Base-by-base conservation (phyloP, 352 stramenopile species). In the Pythium dissimile region DNA sequence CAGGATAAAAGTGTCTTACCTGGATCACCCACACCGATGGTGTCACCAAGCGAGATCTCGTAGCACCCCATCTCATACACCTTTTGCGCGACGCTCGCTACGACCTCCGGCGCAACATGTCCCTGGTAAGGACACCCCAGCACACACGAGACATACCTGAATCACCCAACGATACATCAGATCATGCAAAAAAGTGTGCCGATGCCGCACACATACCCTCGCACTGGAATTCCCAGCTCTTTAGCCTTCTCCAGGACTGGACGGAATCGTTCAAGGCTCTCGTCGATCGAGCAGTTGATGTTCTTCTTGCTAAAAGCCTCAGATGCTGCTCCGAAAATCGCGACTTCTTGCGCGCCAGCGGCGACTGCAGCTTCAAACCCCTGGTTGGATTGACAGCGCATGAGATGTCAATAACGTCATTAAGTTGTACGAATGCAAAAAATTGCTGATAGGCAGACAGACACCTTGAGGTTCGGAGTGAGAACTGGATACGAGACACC, bases 261-360 rank as follows among this genome's bases (percentile, higher is more conserved):
- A 10, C 76, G 71, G 67, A 98, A 98, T 20, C 95, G 88, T 39
- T 97, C 76, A 1, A 99, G 62, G 43, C 91, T 98, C 67, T 99
- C 94, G 41, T 96, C 76, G 59, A 98, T 98, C 9, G 80, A 97
- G 64, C 95, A 98, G 72, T 98, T 98, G 64, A 98, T 98, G 64
- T 99, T 99, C 69, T 94, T 95, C 50, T 90, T 73, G 35, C 89
- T 98, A 66, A 99, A 99, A 21, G 77, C 72, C 59, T 99, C 96
- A 12, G 93, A 98, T 5, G 96, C 96, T 0, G 96, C 92, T 8
- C 76, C 94, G 64, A 99, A 99, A 58, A 99, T 96, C 11, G 95
- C 93, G 31, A 99, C 93, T 69, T 98, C 92, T 43, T 95, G 74
- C 4, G 86, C 88, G n/a, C 80, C 75, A 45, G 84, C 84, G 26